Conservation (phyloP, 2,329 filamentous ascomycete species). For the Cladophialophora yegresii region DNA sequence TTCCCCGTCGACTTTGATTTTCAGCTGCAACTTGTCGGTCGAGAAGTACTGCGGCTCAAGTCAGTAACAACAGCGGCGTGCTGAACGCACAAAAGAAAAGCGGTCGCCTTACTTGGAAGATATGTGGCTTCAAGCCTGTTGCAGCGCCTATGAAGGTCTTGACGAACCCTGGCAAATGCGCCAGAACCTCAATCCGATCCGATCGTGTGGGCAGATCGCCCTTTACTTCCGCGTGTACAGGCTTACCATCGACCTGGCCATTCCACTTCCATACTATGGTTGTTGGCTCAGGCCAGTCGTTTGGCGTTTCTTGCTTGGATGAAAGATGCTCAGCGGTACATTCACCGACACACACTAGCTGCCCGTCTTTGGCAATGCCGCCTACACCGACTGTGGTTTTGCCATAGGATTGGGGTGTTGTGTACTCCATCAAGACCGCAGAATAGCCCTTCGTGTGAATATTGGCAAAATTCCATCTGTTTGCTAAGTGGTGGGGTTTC, state of each 20-base stretch:
- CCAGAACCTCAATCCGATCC: conserved; percentile 93
- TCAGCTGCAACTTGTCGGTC: conserved; percentile 66
- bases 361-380: conserved; percentile 73
- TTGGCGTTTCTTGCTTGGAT: conserved; percentile 70
- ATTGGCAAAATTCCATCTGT: conserved; percentile 88
- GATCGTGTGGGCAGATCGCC: conserved; percentile 67
- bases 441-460: conserved; percentile 88
- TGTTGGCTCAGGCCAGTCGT: conserved; percentile 85
- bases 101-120: conserved; percentile 75
- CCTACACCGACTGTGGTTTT: conserved; percentile 81
- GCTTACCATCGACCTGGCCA: conserved; percentile 72
- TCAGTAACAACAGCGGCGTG: neutral
- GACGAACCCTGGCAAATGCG: conserved; percentile 90
- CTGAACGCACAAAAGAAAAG: neutral
- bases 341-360: conserved; percentile 72
- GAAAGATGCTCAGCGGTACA: conserved; percentile 70
- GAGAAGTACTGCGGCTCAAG: conserved; percentile 65
- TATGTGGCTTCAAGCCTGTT: conserved; percentile 92
- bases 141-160: conserved; percentile 89
- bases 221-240: conserved; percentile 68
- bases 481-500: conserved; percentile 96
- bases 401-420: conserved; percentile 89
- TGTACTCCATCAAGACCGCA: conserved; percentile 93
- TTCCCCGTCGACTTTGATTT: conserved; percentile 82
- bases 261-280: conserved; percentile 74